Conservation (phyloP, 805 yeast species). For the Wickerhamiella siamensis region DNA sequence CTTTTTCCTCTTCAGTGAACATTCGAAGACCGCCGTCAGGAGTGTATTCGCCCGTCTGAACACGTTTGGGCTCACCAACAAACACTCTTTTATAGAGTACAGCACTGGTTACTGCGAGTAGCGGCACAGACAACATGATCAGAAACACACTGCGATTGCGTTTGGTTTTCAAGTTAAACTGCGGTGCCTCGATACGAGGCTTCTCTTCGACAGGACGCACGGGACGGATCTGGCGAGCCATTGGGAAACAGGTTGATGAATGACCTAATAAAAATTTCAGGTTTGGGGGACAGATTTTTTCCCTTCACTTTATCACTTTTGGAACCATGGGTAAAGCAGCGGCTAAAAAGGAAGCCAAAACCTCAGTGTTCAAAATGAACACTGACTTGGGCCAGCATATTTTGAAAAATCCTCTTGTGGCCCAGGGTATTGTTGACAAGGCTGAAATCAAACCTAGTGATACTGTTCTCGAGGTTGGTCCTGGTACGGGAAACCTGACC, state of each 20-base stretch:
- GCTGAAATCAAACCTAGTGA: conserved; percentile 89
- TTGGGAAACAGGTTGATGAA: background rate
- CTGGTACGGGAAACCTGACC: conserved; percentile 97
- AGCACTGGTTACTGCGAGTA: conserved; percentile 19
- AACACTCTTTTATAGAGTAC: conserved; percentile 24
- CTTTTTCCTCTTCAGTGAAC: conserved; percentile 31
- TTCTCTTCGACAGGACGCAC: conserved; percentile 8
- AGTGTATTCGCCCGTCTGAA: conserved; percentile 34
- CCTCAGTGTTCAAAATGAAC: conserved; percentile 79
- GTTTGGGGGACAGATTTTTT: background rate
- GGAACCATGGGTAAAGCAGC: conserved; percentile 22
- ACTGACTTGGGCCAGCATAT: conserved; percentile 96
- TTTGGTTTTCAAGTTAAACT: conserved; percentile 1
- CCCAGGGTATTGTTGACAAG: conserved; percentile 96
- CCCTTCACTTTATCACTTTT: background rate
- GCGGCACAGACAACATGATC: conserved; percentile 22
- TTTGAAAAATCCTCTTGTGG: conserved; percentile 86
- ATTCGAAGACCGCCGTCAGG: conserved; percentile 33
- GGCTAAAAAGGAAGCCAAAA: conserved; percentile 18
- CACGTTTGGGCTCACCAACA: conserved; percentile 30
- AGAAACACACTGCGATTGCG: conserved; percentile 18
- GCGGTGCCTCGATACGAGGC: conserved; percentile 3
- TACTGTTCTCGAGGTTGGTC: conserved; percentile 90
- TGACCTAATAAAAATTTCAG: background rate
- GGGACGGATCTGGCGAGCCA: conserved; percentile 7